Conservation (phyloP, 1,139 yeast genomes). For the Suhomyces guaymorum region DNA sequence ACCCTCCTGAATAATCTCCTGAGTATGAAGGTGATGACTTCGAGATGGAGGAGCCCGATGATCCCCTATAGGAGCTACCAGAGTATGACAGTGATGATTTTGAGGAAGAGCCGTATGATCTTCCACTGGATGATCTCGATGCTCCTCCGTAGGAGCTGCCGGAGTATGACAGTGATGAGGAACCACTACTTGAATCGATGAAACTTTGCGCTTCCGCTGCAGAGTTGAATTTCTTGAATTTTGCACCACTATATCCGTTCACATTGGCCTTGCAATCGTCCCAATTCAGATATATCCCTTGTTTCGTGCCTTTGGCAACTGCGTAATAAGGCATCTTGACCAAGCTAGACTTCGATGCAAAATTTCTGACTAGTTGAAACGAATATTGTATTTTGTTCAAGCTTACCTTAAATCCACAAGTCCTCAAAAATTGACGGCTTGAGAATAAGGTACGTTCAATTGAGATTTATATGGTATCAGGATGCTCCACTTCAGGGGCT, state of each 20-base stretch:
- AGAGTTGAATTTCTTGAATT: constrained; percentile 53
- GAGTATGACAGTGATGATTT: too few species aligned
- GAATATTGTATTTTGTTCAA: too few species aligned
- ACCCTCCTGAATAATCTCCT: too few species aligned
- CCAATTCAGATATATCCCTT: constrained; percentile 61
- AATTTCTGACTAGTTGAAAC: too few species aligned
- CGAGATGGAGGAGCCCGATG: not conserved
- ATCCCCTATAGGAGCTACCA: too few species aligned
- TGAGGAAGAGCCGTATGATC: too few species aligned
- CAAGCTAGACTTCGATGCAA: too few species aligned
- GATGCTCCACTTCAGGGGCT: too few species aligned
- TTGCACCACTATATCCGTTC: constrained; percentile 55
- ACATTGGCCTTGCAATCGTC: constrained; percentile 47
- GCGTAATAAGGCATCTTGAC: constrained; percentile 50
- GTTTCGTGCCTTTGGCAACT: constrained; percentile 54
- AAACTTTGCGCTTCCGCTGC: constrained; percentile 46
- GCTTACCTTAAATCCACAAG: too few species aligned
- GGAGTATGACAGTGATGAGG: not conserved
- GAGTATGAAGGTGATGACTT: not conserved
- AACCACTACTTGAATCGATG: constrained; percentile 4
- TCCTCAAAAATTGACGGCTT: too few species aligned
- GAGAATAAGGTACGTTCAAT: too few species aligned
- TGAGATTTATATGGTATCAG: too few species aligned
- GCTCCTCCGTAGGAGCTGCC: not conserved
- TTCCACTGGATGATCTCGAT: not conserved